Evolutionary conservation across 345 rosid genomes (phyloP).

Genomic region (Populus simonii): DNA sequence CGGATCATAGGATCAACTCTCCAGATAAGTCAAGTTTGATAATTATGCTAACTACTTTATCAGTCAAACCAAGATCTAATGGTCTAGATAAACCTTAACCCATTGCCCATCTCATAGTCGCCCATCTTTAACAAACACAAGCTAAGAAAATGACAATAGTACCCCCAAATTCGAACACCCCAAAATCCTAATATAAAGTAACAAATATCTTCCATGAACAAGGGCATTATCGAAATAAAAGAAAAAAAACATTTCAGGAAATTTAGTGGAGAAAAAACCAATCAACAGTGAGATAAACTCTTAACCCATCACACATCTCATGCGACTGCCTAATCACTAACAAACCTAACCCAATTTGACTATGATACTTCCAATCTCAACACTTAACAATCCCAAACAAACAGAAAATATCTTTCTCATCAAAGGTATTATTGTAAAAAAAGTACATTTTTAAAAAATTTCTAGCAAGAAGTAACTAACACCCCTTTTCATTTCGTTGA

Average conservation of each 20-base stretch:
- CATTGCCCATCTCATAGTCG: not conserved
- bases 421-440: not conserved
- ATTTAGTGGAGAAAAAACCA: no score
- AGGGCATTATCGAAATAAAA: no score
- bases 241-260: no score
- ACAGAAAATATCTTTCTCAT: not conserved
- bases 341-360: not conserved
- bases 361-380: not conserved
- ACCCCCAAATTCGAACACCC: no score
- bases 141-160: no score
- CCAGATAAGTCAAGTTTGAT: fast-evolving
- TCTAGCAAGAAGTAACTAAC: not conserved
- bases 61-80: not conserved
- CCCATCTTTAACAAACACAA: not conserved
- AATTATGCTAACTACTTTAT: not conserved
- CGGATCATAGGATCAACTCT: fast-evolving
- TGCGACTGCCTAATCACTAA: not conserved
- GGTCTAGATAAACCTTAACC: not conserved
- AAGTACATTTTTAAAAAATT: not conserved
- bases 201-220: no score
- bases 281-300: not conserved
- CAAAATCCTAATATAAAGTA: no score
- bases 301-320: not conserved
- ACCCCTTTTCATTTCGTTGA: not conserved
- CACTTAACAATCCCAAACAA: not conserved